These are phyloP conservation scores for Claviceps digitariae DNA, from an alignment of 2,329 filamentous ascomycete species.

Conservation along the genomic window DNA sequence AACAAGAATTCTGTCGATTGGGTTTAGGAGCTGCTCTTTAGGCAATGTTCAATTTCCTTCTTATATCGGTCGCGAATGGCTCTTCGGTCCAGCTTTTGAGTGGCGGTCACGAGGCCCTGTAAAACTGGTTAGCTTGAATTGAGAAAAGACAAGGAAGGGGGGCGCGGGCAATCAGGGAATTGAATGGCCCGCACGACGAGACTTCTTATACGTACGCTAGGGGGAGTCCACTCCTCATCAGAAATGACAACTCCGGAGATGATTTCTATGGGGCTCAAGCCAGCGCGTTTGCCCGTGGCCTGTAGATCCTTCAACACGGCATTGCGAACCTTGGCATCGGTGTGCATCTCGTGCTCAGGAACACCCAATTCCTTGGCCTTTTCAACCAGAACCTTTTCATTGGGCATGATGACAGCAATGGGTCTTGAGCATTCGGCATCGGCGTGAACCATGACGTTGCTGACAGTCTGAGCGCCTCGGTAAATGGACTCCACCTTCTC, in stretches of 20 bases:
- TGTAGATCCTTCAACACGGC: conserved; percentile 56
- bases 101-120: conserved; percentile 48
- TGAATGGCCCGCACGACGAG: too few relatives aligned
- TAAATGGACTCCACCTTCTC: conserved; percentile 93
- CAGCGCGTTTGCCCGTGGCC: conserved; percentile 47
- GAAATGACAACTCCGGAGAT: conserved; percentile 64
- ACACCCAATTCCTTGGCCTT: conserved; percentile 50
- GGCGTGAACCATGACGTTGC: conserved; percentile 80
- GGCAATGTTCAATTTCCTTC: conserved; percentile 33
- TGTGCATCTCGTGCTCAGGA: conserved; percentile 52
- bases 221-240: conserved; percentile 79
- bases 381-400: conserved; percentile 48
- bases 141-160: not conserved
- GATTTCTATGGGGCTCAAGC: conserved; percentile 58
- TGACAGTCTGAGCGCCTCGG: conserved; percentile 62
- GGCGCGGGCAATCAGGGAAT: too few relatives aligned
- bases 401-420: conserved; percentile 64
- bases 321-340: conserved; percentile 49
- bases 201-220: conserved; percentile 54
- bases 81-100: conserved; percentile 45
- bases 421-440: conserved; percentile 62
- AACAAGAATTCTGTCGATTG: too few relatives aligned
- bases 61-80: conserved; percentile 36
- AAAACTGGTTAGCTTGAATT: not conserved
- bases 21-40: conserved; percentile 15